Evolutionary conservation across 2,329 filamentous ascomycete species (phyloP), one percentile per base, ranked within the genome.

Genomic region (Fusarium beomiforme): DNA sequence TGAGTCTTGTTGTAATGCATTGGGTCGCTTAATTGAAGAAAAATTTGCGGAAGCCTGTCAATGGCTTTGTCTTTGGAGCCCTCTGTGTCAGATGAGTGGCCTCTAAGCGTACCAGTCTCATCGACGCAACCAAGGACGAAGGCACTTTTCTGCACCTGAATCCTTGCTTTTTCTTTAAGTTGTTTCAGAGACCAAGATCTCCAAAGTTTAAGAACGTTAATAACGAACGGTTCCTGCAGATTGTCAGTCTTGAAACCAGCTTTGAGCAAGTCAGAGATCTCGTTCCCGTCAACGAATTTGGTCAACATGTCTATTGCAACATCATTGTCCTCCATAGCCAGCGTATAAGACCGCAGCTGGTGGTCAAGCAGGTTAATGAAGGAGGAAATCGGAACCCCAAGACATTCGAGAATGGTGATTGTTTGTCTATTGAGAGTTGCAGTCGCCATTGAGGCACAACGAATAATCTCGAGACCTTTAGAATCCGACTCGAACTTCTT

Each of bases 101-200:
- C 96, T 66, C 89, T 86, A 12, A 99, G 82, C 0, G 87, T 92
- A 2, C 84, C 87, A 0, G 92, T 95, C 80, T 99, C 96, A 72
- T 99, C 96, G 9, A 95, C 89, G 68, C 93, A 94, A 6, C 95
- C 96, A 10, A 98, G 87, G 0, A 98, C 85, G 77, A 97, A 97
- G 1, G 94, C 95, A 2, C 95, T 94, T 63, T 95, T 82, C 10
- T 94, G 90, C 13, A 99, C 87, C 4, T 90, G 86, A 44, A 99
- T 93, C 31, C 92, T 91, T 0, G 95, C 94, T 75, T 98, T 98
- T 73, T 98, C 94, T 74, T 97, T 98, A 21, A 99, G 86, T 16
- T 92, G 88, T 77, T 97, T 97, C 72, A 97, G 88, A 2, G 92
- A 93, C 93, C 93, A 98, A 3, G 93, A 89, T 69, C 92, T 88